Evolutionary conservation across 1,284 basidiomycete species (phyloP).

Genomic region (Naganishia cerealis): DNA sequence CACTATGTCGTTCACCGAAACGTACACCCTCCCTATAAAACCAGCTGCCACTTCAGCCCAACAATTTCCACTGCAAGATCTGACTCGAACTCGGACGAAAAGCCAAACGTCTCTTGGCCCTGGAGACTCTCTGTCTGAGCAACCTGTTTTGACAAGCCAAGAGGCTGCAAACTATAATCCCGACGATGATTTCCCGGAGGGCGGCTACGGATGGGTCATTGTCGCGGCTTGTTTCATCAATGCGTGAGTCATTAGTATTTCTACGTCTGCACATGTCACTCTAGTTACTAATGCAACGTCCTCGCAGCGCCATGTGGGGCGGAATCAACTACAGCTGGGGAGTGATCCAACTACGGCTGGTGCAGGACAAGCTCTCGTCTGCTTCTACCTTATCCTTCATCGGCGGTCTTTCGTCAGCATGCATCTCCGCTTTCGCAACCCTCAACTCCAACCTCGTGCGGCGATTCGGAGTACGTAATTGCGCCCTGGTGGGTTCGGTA

Average conservation of each 20-base stretch:
- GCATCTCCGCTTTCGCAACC: constrained; percentile 44
- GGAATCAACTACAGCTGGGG: constrained; percentile 48
- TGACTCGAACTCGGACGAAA: background rate
- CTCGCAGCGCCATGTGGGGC: constrained; percentile 16
- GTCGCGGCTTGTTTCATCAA: constrained; percentile 35
- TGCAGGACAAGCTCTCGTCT: constrained; percentile 42
- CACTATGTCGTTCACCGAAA: constrained; percentile 7
- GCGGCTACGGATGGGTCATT: constrained; percentile 38
- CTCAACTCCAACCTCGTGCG: constrained; percentile 43
- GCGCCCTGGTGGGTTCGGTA: constrained; percentile 39
- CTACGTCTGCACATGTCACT: constrained; percentile 27
- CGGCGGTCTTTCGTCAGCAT: constrained; percentile 42
- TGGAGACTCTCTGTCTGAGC: background rate
- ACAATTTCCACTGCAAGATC: constrained; percentile 10
- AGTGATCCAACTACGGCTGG: constrained; percentile 45
- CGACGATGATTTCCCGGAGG: constrained; percentile 32
- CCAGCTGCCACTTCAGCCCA: constrained; percentile 4
- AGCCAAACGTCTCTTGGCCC: constrained; percentile 2
- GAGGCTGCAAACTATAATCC: constrained; percentile 13
- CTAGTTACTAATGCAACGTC: constrained; percentile 35
- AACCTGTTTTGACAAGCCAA: constrained; percentile 5
- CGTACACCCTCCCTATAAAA: constrained; percentile 21
- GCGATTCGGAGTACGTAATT: constrained; percentile 40
- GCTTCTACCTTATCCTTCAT: constrained; percentile 48
- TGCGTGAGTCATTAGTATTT: constrained; percentile 24